These are phyloP conservation scores for Kodamaea restingae DNA, from an alignment of 805 yeast species.

Conservation along the genomic window DNA sequence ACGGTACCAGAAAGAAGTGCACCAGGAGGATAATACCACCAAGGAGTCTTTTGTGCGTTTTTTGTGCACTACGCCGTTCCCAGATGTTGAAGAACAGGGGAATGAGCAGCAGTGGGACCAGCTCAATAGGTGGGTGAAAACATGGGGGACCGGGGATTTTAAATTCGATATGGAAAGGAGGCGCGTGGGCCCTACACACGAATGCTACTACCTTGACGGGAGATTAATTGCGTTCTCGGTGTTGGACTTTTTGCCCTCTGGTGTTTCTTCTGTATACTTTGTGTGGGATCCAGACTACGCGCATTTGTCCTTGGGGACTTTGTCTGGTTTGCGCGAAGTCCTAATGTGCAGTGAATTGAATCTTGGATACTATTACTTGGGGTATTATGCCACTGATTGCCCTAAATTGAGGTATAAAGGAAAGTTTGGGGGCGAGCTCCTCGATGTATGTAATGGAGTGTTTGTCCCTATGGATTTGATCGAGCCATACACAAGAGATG, in stretches of 20 bases:
- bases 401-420: constrained; percentile 78
- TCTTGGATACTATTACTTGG: constrained; percentile 64
- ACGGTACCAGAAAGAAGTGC: constrained; percentile 69
- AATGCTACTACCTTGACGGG: constrained; percentile 64
- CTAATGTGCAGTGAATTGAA: constrained; percentile 46
- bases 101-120: constrained; percentile 32
- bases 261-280: constrained; percentile 80
- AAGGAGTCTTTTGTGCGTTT: constrained; percentile 53
- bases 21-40: constrained; percentile 34
- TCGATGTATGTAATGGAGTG: constrained; percentile 50
- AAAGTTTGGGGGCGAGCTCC: constrained; percentile 69
- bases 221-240: constrained; percentile 72
- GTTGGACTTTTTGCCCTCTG: constrained; percentile 69
- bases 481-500: constrained; percentile 23
- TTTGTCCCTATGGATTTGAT: constrained; percentile 38
- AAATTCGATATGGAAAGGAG: neutral
- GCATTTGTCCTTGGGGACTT: constrained; percentile 66
- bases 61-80: constrained; percentile 66
- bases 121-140: constrained; percentile 40
- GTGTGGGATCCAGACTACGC: constrained; percentile 83
- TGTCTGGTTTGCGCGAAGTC: constrained; percentile 71
- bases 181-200: constrained; percentile 67
- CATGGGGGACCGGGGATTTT: constrained; percentile 13
- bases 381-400: constrained; percentile 77
- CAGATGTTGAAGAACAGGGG: constrained; percentile 21